Conservation (phyloP, 169 alveolate species). For the Amoebophrya sp. region DNA sequence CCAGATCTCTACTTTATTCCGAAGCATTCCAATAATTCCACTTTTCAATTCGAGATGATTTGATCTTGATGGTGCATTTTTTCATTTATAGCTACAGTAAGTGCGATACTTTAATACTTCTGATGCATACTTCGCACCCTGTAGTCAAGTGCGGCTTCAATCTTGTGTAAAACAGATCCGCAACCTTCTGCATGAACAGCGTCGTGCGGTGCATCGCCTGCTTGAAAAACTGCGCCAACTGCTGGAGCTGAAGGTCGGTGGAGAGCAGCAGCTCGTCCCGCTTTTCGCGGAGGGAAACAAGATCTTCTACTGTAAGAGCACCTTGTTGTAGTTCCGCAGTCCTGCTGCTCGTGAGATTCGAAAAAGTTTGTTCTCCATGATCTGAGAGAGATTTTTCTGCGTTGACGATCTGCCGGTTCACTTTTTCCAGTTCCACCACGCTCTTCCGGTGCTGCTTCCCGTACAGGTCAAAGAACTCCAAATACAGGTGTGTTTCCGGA, state of each 20-base stretch:
- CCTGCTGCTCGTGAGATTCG: too few species aligned
- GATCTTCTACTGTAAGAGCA: not conserved
- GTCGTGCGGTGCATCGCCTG: not conserved
- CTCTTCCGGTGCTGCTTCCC: not conserved
- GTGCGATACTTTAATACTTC: too few species aligned
- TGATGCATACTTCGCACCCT: too few species aligned
- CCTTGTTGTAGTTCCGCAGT: too few species aligned
- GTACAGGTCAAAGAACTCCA: not conserved
- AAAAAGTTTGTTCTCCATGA: too few species aligned
- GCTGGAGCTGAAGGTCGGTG: not conserved
- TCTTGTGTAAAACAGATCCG: not conserved
- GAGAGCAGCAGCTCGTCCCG: not conserved
- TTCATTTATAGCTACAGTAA: too few species aligned
- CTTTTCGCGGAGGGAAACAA: not conserved
- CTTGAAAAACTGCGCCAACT: not conserved
- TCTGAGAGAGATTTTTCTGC: too few species aligned
- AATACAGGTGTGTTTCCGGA: not conserved
- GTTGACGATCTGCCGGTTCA: not conserved
- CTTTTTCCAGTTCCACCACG: not conserved
- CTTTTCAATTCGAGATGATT: too few species aligned
- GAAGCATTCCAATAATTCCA: too few species aligned
- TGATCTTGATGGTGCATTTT: too few species aligned
- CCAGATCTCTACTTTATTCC: too few species aligned
- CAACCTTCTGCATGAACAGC: not conserved
- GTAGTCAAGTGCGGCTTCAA: not conserved